A percentile compares a stretch with the other conserved stretches of the same genome.
phyloP scores from a whole-genome alignment of 352 stramenopile genomes.

The Phytophthora pinifolia region DNA sequence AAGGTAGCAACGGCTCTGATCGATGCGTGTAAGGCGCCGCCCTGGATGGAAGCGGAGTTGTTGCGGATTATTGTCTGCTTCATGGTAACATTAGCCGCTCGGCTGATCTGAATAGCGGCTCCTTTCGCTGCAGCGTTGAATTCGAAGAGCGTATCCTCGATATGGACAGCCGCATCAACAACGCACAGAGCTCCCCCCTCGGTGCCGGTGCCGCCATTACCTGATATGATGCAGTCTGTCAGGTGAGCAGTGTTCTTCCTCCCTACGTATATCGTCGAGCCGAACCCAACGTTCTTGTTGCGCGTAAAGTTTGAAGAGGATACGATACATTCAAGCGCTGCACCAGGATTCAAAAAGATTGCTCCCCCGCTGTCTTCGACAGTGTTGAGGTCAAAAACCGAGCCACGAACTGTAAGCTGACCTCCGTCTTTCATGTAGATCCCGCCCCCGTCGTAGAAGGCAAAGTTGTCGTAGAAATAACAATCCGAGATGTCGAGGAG shows the following conservation, averaged over 20 bases:
- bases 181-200: slow-evolving; percentile 51
- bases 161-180: slow-evolving; percentile 36
- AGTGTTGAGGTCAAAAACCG: slow-evolving; percentile 31
- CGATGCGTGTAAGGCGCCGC: slow-evolving; percentile 52
- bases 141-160: slow-evolving; percentile 37
- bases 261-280: slow-evolving; percentile 53
- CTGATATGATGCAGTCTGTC: slow-evolving; percentile 18
- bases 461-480: slow-evolving; percentile 42
- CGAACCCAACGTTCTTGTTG: slow-evolving; percentile 52
- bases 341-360: slow-evolving; percentile 46
- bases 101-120: slow-evolving; percentile 51
- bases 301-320: slow-evolving; percentile 32
- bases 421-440: slow-evolving; percentile 48
- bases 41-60: slow-evolving; percentile 38
- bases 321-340: slow-evolving; percentile 24
- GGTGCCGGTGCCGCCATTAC: slow-evolving; percentile 39
- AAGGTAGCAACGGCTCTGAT: slow-evolving; percentile 41
- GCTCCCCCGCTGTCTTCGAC: slow-evolving; percentile 50
- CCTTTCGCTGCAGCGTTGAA: slow-evolving; percentile 45
- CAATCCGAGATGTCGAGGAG: slow-evolving; percentile 26
- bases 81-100: slow-evolving; percentile 35
- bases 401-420: slow-evolving; percentile 21
- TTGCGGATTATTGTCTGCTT: slow-evolving; percentile 29
- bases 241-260: slow-evolving; percentile 47
- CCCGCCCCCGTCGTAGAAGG: slow-evolving; percentile 60